phyloP scores from a whole-genome alignment of 108 stramenopile genomes.

The Ochromonas danica region DNA sequence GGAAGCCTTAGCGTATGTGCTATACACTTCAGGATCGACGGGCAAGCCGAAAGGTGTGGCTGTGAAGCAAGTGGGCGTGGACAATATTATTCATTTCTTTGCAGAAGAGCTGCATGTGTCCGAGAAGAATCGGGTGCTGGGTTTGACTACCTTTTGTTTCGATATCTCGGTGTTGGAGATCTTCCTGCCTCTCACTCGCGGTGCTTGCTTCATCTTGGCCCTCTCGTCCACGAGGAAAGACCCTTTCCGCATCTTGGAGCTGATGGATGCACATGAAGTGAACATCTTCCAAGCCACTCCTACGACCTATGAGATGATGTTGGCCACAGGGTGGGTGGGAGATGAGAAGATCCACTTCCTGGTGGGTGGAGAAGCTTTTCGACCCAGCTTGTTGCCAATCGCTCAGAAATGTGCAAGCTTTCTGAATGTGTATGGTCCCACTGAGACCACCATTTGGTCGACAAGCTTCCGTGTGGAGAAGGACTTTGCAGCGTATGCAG shows the following conservation, averaged over 20 bases:
- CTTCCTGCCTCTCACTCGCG: not conserved
- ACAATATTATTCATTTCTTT: conserved; percentile 24
- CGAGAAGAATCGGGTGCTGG: conserved; percentile 29
- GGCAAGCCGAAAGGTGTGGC: conserved; percentile 42
- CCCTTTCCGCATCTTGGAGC: not conserved
- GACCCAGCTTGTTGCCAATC: not conserved
- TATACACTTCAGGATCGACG: conserved; percentile 40
- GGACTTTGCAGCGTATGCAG: no score
- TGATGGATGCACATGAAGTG: not conserved
- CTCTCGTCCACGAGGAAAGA: not conserved
- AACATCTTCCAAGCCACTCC: not conserved
- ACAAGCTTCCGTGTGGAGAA: not conserved
- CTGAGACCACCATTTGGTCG: not conserved
- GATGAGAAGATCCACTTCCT: not conserved
- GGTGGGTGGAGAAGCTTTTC: not conserved
- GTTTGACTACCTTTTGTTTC: conserved; percentile 33
- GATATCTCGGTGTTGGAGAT: conserved; percentile 39
- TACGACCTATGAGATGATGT: not conserved
- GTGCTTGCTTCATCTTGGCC: not conserved
- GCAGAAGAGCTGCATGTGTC: conserved; percentile 3
- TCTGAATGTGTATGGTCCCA: not conserved
- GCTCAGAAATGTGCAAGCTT: not conserved
- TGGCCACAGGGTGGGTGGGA: not conserved
- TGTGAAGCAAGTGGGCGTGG: conserved; percentile 29
- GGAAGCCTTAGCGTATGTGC: conserved; percentile 4